Conservation (phyloP, 495 filamentous ascomycete genomes). For the Pyrenula massariospora region DNA sequence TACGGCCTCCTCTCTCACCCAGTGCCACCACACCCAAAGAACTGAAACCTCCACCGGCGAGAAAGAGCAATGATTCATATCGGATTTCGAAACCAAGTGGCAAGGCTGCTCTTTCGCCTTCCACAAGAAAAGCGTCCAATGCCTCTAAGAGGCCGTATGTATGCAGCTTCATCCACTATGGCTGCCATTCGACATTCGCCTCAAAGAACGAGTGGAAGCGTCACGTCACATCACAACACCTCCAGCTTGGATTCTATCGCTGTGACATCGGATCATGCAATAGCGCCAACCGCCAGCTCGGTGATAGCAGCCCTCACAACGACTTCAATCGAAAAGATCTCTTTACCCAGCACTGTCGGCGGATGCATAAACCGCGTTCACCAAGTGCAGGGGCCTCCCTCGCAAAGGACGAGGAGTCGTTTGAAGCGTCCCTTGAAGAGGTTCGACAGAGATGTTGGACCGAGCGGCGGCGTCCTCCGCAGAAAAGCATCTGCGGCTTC, state of each 20-base stretch:
- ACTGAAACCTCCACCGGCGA: neutral
- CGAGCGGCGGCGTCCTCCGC: conserved; percentile 48
- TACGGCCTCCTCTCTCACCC: neutral
- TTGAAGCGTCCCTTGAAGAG: conserved; percentile 30
- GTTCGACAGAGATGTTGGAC: conserved; percentile 48
- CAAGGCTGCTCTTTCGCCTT: neutral
- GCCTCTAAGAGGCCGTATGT: conserved; percentile 45
- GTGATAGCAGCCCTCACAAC: conserved; percentile 25
- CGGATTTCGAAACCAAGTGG: neutral
- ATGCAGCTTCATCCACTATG: conserved; percentile 74
- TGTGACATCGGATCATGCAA: conserved; percentile 60
- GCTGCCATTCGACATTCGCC: conserved; percentile 74
- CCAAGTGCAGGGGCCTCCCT: conserved; percentile 16
- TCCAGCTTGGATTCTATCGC: conserved; percentile 67
- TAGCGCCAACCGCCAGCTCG: conserved; percentile 17
- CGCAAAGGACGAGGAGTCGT: conserved; percentile 29
- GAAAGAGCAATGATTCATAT: neutral
- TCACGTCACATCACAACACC: conserved; percentile 72
- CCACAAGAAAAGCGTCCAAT: neutral
- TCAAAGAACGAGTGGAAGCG: conserved; percentile 98
- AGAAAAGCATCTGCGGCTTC: conserved; percentile 52
- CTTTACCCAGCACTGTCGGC: conserved; percentile 85
- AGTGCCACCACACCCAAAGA: neutral
- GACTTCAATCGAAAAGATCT: conserved; percentile 91
- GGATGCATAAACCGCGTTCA: conserved; percentile 64